phyloP scores from a whole-genome alignment of 2,329 filamentous ascomycete genomes.

The Acrocalymma vagum region DNA sequence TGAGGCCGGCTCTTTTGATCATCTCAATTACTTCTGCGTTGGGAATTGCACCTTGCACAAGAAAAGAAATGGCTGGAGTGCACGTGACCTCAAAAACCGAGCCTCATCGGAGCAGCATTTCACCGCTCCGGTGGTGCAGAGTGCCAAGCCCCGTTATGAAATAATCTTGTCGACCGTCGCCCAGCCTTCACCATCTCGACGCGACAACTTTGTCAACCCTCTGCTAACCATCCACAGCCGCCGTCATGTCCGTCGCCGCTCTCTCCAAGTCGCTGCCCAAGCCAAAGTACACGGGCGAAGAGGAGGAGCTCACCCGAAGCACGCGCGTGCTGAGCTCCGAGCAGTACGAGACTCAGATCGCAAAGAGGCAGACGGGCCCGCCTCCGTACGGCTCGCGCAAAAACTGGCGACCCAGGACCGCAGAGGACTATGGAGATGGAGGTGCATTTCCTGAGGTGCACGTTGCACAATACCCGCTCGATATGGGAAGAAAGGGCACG shows the following conservation, averaged over 20 bases:
- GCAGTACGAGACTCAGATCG: constrained; percentile 86
- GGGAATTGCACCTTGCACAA: no score
- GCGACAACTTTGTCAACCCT: constrained; percentile 3
- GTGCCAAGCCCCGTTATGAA: constrained; percentile 11
- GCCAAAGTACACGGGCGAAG: constrained; percentile 88
- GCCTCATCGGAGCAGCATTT: no score
- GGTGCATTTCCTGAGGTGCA: constrained; percentile 95
- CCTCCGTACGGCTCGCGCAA: constrained; percentile 86
- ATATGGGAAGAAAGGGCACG: constrained; percentile 83
- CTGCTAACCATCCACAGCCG: constrained; percentile 12
- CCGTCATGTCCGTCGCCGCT: constrained; percentile 59
- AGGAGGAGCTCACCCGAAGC: constrained; percentile 83
- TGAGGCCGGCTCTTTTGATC: no score
- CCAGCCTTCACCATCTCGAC: constrained; percentile 7
- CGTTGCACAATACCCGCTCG: constrained; percentile 92
- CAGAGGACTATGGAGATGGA: constrained; percentile 95
- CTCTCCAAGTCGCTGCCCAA: constrained; percentile 84
- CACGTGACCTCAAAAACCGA: no score
- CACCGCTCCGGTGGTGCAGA: no score
- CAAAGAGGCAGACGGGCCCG: constrained; percentile 74
- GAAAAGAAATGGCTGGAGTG: no score
- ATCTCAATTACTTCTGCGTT: no score
- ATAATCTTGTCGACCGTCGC: constrained; percentile 11
- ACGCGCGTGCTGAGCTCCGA: constrained; percentile 82
- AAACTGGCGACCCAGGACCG: constrained; percentile 88